Evolutionary conservation across 2,329 filamentous ascomycete genomes (phyloP), one percentile per base, ranked within the genome.

Genomic region (Colletotrichum graminicola): DNA sequence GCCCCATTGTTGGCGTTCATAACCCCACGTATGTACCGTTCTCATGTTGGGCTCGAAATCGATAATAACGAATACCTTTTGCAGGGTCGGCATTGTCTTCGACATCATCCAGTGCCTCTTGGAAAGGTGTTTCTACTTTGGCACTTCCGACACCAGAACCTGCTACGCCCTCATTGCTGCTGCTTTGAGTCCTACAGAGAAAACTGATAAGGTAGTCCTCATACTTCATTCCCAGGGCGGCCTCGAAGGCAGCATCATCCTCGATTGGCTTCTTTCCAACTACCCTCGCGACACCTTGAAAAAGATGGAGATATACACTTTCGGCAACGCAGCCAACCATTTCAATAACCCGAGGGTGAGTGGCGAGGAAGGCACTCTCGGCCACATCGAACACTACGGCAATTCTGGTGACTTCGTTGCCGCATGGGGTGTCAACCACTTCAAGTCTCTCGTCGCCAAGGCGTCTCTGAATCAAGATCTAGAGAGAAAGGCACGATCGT

Each of bases 361-460:
- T 1, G 79, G 83, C 11, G 80, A 84, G 6, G 83, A 84, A 72
- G 81, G 84, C 51, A 87, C 88, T 3, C 3, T 95, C 62, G 85
- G 87, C 7, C 87, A 94, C 74, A 91, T 96, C 49, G 93, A 96
- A 80, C 93, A 96, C 79, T 96, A 95, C 76, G 91, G 91, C 3
- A 92, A 95, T 77, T 87, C 86, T 11, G 87, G 85, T 21, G 93
- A 96, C 76, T 93, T 94, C 74, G 92, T 95, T 2, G 88, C 92
- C 5, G 82, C 90, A 12, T 93, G 92, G 86, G 93, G 93, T 1
- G 89, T 94, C 7, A 83, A 95, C 45, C 87, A 93, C 78, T 94
- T 93, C 73, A 71, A 73, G 51, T 63, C 62, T 26, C 49, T 41
- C 23, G 67, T 67, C 26, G 65, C 68, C 5, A 39, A 56, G 32